Percentiles rank a stretch among this genome's conserved stretches.
These are phyloP conservation scores for Diaporthe vexans DNA, from an alignment of 2,329 filamentous ascomycete species.

Conservation along the genomic window DNA sequence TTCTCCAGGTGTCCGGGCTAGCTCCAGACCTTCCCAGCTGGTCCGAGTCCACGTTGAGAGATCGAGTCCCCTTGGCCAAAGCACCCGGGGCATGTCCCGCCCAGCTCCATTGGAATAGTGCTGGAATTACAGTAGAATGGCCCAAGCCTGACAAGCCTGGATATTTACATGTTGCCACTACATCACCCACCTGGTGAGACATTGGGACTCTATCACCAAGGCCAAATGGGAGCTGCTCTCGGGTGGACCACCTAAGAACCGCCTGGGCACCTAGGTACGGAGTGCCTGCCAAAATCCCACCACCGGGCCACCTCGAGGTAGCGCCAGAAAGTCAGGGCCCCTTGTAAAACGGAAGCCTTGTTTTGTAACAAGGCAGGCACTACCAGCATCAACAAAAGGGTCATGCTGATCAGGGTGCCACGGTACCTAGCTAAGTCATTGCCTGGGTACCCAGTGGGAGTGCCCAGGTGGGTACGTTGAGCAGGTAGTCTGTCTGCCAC, in stretches of 20 bases:
- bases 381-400: conserved; percentile 1
- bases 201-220: no score
- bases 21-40: background rate
- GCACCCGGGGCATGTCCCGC: background rate
- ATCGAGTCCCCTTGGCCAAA: background rate
- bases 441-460: background rate
- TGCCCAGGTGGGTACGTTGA: background rate
- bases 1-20: background rate
- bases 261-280: no score
- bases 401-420: background rate
- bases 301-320: background rate
- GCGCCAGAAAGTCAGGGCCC: conserved; percentile 9
- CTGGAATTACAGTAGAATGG: background rate
- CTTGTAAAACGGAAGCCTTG: conserved; percentile 32
- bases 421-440: background rate
- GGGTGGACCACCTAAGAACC: no score
- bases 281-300: background rate
- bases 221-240: no score
- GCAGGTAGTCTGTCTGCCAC: background rate
- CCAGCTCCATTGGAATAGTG: background rate
- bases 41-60: background rate
- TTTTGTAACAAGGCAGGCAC: conserved; percentile 21
- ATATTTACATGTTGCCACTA: background rate
- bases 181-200: background rate
- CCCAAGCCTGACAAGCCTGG: background rate